Evolutionary conservation across 306 rosid genomes (phyloP), one percentile per base, ranked within the genome.

Genomic region (Sicyos baderoa): DNA sequence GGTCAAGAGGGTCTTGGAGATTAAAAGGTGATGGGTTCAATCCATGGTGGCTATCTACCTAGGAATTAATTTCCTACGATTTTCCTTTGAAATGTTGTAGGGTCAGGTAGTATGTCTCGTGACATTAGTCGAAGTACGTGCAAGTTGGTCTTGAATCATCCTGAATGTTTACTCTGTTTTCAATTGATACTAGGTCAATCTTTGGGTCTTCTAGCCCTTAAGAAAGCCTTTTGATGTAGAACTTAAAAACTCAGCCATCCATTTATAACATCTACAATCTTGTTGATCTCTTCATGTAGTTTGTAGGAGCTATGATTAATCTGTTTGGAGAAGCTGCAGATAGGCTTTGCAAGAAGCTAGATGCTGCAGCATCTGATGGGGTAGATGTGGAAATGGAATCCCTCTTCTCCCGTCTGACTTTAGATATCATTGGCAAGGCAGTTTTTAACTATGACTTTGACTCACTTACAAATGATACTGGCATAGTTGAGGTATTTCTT

Each of bases 331-430:
- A 88, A 90, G 99, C 99, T 72, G 75, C 97, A 70, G 96, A 93
- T 57, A 84, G 89, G 86, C 99, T 93, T 77, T 93, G 99, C 83
- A 82, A 74, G 74, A 90, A 88, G 86, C 87, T 93, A 72, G 97
- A 93, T 57, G 80, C 77, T 35, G 94, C 97, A 44, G 96, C 93
- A 73, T 84, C 80, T 70, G 87, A 85, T 71, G 97, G 97, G 71
- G 91, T 90, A 82, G 96, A 90, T 77, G 96, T 84, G 25, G 99
- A 93, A 76, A 88, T 93, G 99, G 99, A 93, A 77, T 93, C 99
- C 54, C 91, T 90, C 75, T 93, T 93, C 88, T 93, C 99, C 22
- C 88, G 84, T 80, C 83, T 93, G 85, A 93, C 99, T 44, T 79
- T 93, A 79, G 99, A 93, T 60, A 54, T 89, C 69, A 93, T 93